Evolutionary conservation across 495 filamentous ascomycete genomes (phyloP), one percentile per base, ranked within the genome.

Genomic region (Penicillium salamii): DNA sequence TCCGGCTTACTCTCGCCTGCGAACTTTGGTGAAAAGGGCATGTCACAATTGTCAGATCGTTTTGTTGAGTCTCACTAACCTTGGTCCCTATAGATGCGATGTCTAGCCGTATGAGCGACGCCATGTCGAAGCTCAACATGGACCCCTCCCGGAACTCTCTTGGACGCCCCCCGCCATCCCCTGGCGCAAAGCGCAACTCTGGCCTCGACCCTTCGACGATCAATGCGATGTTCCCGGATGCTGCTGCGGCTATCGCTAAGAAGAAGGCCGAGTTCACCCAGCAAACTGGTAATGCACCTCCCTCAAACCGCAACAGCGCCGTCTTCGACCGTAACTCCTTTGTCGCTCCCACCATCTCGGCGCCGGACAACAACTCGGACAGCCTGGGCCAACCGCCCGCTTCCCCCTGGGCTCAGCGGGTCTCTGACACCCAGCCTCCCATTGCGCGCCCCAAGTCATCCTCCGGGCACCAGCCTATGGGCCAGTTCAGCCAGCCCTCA

Each of bases 161-260:
- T 55, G 85, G 86, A 43, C 78, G 80, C 50, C 87, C 89, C 53
- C 89, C 91, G 29, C 83, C 87, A 42, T 88, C 89, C 21, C 82
- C 85, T 12, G 79, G 83, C 54, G 81, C 78, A 34, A 97, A 96
- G 75, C 84, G 93, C 46, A 92, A 93, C 65, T 97, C 93, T 23
- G 91, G 83, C 13, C 82, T 97, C 32, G 93, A 97, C 62, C 74
- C 89, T n/a, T 85, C 83, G 28, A 90, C 88, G n/a, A 95, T 97
- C 65, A 92, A 96, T 71, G 90, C 90, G 55, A 97, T 98, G 93
- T 98, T 98, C 65, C 93, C 93, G 5, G 93, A 97, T 75, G 93
- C 93, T 18, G 95, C 93, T 2, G 95, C 92, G 12, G 95, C 95
- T 12, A 97, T 98, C 68, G 91, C 91, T 23, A 93, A 91, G 42